phyloP scores from a whole-genome alignment of 306 rosid species.

The Astragalus membranaceus region DNA sequence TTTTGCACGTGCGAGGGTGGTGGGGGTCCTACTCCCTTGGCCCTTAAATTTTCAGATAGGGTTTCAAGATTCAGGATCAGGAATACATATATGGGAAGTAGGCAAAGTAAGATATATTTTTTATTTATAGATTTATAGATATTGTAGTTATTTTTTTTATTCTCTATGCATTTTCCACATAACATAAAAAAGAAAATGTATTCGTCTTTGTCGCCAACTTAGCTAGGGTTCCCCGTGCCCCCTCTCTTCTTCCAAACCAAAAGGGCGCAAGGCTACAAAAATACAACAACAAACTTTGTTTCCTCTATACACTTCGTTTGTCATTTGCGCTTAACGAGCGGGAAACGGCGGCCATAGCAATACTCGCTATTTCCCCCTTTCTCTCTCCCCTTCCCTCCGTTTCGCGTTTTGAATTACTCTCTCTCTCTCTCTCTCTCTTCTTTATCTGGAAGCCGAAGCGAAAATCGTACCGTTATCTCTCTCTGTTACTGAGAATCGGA shows the following conservation, averaged over 20 bases:
- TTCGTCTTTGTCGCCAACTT: neutral
- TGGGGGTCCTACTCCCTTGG: neutral
- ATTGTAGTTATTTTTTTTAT: neutral
- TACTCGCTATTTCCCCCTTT: neutral
- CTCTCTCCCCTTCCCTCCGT: neutral
- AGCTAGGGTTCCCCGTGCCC: constrained; percentile 17
- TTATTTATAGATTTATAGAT: neutral
- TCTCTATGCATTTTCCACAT: neutral
- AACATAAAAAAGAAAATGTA: neutral
- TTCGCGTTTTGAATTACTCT: constrained; percentile 5
- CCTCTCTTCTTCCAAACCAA: neutral
- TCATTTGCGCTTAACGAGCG: constrained; percentile 20
- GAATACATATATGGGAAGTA: neutral
- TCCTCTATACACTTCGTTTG: constrained; percentile 18
- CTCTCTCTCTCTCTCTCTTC: neutral
- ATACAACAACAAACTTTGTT: neutral
- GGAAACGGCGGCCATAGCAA: constrained; percentile 38
- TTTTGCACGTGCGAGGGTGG: constrained; percentile 28
- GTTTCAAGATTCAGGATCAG: neutral
- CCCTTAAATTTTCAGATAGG: neutral
- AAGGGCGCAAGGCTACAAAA: neutral
- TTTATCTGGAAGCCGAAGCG: neutral
- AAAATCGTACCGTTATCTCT: neutral
- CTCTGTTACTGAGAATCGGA: neutral
- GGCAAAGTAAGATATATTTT: neutral